Evolutionary conservation across 2,329 filamentous ascomycete genomes (phyloP).

Genomic region (Apiospora phragmitis): DNA sequence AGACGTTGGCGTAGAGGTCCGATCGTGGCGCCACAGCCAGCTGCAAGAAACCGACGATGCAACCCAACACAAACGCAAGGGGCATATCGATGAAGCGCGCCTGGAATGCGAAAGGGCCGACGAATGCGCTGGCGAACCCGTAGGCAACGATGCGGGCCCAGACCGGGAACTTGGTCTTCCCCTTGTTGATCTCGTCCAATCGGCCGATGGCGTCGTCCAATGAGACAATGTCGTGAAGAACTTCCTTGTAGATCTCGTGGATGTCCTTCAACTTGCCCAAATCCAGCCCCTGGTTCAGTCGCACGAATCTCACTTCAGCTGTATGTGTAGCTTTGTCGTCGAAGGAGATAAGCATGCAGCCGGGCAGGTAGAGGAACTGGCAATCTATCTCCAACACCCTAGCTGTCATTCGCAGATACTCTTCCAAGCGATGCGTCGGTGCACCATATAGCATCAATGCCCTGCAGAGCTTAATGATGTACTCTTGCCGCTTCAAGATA

Average conservation of each 20-base stretch:
- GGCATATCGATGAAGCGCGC: conserved; percentile 73
- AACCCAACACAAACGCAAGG: conserved; percentile 69
- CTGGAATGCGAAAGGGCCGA: conserved; percentile 75
- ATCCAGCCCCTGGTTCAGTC: conserved; percentile 57
- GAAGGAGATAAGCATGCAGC: conserved; percentile 93
- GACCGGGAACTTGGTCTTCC: conserved; percentile 53
- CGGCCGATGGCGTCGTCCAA: conserved; percentile 57
- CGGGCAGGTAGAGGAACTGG: conserved; percentile 87
- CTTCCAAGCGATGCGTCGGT: conserved; percentile 86
- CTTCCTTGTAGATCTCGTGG: conserved; percentile 64
- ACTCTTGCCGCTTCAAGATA: conserved; percentile 77
- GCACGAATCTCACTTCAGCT: conserved; percentile 66
- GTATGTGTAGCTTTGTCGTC: conserved; percentile 69
- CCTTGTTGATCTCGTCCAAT: conserved; percentile 55
- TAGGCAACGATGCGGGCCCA: conserved; percentile 63
- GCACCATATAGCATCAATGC: conserved; percentile 89
- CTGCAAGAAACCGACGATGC: conserved; percentile 68
- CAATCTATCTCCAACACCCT: conserved; percentile 86
- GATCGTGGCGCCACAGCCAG: conserved; percentile 69
- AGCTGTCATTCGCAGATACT: conserved; percentile 89
- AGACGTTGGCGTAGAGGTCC: conserved; percentile 66
- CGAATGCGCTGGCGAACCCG: conserved; percentile 69
- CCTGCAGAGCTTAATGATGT: conserved; percentile 80
- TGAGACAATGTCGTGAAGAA: conserved; percentile 59
- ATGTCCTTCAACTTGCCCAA: conserved; percentile 62